phyloP scores from a whole-genome alignment of 2,329 filamentous ascomycete genomes.

The Pseudogymnoascus destructans region DNA sequence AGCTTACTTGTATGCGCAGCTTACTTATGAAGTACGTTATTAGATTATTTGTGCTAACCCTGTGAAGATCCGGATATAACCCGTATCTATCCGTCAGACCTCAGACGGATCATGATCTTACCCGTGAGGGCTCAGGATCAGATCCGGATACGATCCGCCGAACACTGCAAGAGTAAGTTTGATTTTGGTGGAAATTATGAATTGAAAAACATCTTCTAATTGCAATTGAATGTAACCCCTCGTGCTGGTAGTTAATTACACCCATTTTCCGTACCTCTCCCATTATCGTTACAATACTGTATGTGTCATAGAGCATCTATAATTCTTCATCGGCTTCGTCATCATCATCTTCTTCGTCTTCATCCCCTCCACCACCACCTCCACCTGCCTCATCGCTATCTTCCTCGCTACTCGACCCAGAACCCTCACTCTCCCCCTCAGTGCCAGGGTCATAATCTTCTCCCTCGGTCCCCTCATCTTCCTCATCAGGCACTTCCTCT shows the following conservation, averaged over 20 bases:
- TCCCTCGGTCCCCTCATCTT: slow-evolving; percentile 51
- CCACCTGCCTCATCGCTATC: slow-evolving; percentile 12
- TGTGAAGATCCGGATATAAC: no score
- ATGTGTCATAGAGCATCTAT: slow-evolving; percentile 9
- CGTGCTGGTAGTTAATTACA: background rate
- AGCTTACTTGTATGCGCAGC: no score
- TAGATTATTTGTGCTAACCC: no score
- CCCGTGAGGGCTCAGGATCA: no score
- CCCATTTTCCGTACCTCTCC: background rate
- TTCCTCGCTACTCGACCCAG: slow-evolving; percentile 32
- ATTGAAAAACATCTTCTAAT: background rate
- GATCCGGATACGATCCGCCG: no score
- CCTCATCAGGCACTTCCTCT: slow-evolving; percentile 37
- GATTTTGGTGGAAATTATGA: background rate
- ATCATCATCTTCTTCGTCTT: slow-evolving; percentile 25
- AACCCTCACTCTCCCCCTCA: slow-evolving; percentile 44
- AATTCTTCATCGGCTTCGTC: slow-evolving; percentile 21
- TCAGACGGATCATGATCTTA: no score
- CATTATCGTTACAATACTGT: background rate
- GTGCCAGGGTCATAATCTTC: slow-evolving; percentile 48
- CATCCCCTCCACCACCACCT: slow-evolving; percentile 36
- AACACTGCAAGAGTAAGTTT: background rate
- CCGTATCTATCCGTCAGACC: no score
- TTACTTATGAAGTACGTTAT: no score
- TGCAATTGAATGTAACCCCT: background rate